A percentile compares a stretch with the other conserved stretches of the same genome.
Conservation (phyloP, 1,139 yeast genomes). For the Saccharomyces pastorianus region DNA sequence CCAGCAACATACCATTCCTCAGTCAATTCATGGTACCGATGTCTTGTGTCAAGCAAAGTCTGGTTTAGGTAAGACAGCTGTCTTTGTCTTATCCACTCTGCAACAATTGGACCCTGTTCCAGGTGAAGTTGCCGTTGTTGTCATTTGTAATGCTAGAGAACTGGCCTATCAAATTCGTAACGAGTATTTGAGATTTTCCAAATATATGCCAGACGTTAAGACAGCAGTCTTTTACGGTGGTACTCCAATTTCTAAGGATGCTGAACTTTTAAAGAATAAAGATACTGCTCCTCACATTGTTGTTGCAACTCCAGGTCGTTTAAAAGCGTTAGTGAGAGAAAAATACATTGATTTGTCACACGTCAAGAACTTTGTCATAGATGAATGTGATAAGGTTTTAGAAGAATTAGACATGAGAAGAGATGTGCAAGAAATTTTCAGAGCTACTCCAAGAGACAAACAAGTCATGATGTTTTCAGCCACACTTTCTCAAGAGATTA, state of each 20-base stretch:
- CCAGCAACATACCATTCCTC: constrained; percentile 98
- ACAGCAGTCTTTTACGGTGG: constrained; percentile 98
- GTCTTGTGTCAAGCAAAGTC: constrained; percentile 98
- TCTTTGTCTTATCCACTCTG: constrained; percentile 87
- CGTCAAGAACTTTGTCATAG: constrained; percentile 91
- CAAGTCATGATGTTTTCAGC: constrained; percentile 99
- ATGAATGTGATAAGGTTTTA: constrained; percentile 96
- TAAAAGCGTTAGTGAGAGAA: constrained; percentile 88
- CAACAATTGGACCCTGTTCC: constrained; percentile 97
- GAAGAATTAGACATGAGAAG: constrained; percentile 93
- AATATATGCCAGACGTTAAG: constrained; percentile 95
- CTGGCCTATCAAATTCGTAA: constrained; percentile 96
- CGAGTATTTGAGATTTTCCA: constrained; percentile 95
- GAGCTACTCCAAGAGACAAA: constrained; percentile 96
- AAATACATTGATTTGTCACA: constrained; percentile 80
- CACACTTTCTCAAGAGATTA: constrained; percentile 85
- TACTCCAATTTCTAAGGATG: constrained; percentile 77
- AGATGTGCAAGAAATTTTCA: constrained; percentile 96
- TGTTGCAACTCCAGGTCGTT: constrained; percentile 97
- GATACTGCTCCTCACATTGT: constrained; percentile 95
- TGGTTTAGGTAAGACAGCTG: constrained; percentile 99
- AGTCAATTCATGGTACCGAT: constrained; percentile 95
- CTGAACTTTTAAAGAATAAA: constrained; percentile 81
- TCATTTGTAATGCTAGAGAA: constrained; percentile 96
- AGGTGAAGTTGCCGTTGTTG: constrained; percentile 91